These are phyloP conservation scores for Cladochytrium tenue DNA, from an alignment of 371 early-diverging fungal species.

Conservation along the genomic window DNA sequence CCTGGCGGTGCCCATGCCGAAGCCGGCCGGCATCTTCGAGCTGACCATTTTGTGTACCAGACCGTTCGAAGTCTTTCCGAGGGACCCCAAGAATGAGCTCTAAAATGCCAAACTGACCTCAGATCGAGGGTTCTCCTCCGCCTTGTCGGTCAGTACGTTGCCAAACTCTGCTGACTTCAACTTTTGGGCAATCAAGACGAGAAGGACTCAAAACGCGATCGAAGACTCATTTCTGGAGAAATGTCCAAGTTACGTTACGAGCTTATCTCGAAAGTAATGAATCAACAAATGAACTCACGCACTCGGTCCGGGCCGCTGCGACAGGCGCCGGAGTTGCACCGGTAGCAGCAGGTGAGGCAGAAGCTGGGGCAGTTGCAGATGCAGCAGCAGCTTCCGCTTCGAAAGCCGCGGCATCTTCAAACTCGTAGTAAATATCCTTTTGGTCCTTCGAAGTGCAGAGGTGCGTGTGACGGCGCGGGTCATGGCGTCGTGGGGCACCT, in stretches of 20 bases:
- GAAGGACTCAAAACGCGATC: slow-evolving; percentile 75
- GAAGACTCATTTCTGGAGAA: slow-evolving; percentile 68
- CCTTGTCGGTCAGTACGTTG: slow-evolving; percentile 82
- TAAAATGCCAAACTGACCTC: slow-evolving; percentile 77
- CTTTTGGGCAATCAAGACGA: slow-evolving; percentile 87
- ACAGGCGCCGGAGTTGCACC: slow-evolving; percentile 49
- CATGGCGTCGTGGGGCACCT: slow-evolving; percentile 91
- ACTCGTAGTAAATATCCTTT: slow-evolving; percentile 91
- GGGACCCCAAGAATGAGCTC: slow-evolving; percentile 62
- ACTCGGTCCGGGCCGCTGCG: slow-evolving; percentile 47
- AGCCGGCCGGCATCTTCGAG: slow-evolving; percentile 94
- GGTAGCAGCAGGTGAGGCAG: slow-evolving; percentile 57
- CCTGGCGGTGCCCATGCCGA: slow-evolving; percentile 79
- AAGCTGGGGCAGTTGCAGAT: slow-evolving; percentile 56
- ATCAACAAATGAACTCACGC: slow-evolving; percentile 24
- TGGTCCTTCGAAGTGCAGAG: slow-evolving; percentile 84
- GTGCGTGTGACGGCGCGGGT: slow-evolving; percentile 78
- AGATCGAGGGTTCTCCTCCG: slow-evolving; percentile 85
- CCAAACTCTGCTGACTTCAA: slow-evolving; percentile 93
- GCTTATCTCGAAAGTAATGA: too few species aligned
- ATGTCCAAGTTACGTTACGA: too few species aligned
- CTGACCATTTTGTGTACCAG: slow-evolving; percentile 82
- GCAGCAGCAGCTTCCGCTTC: slow-evolving; percentile 56
- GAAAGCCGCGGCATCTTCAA: slow-evolving; percentile 67
- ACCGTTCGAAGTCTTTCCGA: slow-evolving; percentile 82